Evolutionary conservation across 768 basidiomycete genomes (phyloP).

Genomic region (Phaeotremella skinneri): DNA sequence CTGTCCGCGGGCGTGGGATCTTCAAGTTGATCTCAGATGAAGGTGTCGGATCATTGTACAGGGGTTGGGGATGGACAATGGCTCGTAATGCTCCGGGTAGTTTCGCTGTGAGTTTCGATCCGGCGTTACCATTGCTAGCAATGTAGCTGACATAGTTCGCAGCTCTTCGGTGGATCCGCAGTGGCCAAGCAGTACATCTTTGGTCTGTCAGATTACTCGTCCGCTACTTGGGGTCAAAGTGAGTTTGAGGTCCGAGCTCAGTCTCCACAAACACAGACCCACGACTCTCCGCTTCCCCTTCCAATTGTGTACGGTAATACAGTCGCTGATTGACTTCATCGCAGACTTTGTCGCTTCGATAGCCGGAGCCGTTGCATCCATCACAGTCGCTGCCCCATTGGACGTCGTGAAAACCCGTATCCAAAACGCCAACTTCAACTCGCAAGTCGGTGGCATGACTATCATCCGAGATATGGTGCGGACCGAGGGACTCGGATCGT

Average conservation of each 20-base stretch:
- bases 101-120: constrained; percentile 69
- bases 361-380: constrained; percentile 89
- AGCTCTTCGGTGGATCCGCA: constrained; percentile 97
- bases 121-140: background rate
- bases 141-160: background rate
- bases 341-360: constrained; percentile 86
- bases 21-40: constrained; percentile 88
- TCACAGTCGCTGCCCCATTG: constrained; percentile 91
- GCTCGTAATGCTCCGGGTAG: constrained; percentile 93
- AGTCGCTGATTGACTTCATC: background rate
- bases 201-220: constrained; percentile 80
- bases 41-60: constrained; percentile 77
- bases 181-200: constrained; percentile 90
- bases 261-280: too few relatives aligned
- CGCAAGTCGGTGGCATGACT: constrained; percentile 60
- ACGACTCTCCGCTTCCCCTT: too few relatives aligned
- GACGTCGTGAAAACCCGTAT: constrained; percentile 94
- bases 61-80: constrained; percentile 99
- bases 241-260: constrained; percentile 20
- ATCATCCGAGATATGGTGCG: constrained; percentile 81
- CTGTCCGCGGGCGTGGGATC: constrained; percentile 90
- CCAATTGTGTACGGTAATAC: background rate
- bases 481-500: constrained; percentile 76
- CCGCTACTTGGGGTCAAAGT: constrained; percentile 92
- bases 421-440: constrained; percentile 92